These are phyloP conservation scores for Saccharomyces mikatae DNA, from an alignment of 805 yeast genomes.

Conservation along the genomic window DNA sequence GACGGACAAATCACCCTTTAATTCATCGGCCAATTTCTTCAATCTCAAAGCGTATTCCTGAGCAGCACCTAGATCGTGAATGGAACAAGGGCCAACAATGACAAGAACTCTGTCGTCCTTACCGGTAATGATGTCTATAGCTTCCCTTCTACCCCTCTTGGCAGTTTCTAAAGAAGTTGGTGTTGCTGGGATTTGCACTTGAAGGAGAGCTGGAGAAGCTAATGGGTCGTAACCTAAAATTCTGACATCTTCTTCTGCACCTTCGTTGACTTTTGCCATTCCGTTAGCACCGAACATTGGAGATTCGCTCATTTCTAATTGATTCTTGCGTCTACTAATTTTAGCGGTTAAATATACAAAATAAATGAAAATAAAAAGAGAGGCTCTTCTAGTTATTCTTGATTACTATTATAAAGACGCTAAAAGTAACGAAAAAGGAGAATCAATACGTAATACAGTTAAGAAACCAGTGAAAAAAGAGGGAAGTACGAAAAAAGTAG, in stretches of 20 bases:
- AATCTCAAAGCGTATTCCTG: constrained; percentile 75
- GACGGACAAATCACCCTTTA: constrained; percentile 67
- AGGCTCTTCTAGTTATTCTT: not conserved
- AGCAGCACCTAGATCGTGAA: constrained; percentile 87
- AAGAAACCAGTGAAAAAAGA: not conserved
- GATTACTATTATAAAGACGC: not conserved
- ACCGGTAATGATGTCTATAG: constrained; percentile 64
- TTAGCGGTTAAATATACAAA: not conserved
- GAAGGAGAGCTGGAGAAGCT: constrained; percentile 84
- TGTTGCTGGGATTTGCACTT: constrained; percentile 70
- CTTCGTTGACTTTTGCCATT: constrained; percentile 38
- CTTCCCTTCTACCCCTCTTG: constrained; percentile 66
- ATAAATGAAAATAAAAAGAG: not conserved
- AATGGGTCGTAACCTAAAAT: constrained; percentile 89
- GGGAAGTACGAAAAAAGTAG: not conserved
- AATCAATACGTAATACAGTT: not conserved
- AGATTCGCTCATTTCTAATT: constrained; percentile 8
- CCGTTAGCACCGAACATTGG: constrained; percentile 33
- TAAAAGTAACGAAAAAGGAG: not conserved
- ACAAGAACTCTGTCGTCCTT: constrained; percentile 78
- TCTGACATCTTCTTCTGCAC: constrained; percentile 68
- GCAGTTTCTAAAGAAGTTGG: constrained; percentile 53
- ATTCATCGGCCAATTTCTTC: constrained; percentile 58
- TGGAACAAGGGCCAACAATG: constrained; percentile 94
- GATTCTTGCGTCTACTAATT: not conserved